Evolutionary conservation across 2,329 filamentous ascomycete species (phyloP), one percentile per base, ranked within the genome.

Genomic region (Penicillium sp.): DNA sequence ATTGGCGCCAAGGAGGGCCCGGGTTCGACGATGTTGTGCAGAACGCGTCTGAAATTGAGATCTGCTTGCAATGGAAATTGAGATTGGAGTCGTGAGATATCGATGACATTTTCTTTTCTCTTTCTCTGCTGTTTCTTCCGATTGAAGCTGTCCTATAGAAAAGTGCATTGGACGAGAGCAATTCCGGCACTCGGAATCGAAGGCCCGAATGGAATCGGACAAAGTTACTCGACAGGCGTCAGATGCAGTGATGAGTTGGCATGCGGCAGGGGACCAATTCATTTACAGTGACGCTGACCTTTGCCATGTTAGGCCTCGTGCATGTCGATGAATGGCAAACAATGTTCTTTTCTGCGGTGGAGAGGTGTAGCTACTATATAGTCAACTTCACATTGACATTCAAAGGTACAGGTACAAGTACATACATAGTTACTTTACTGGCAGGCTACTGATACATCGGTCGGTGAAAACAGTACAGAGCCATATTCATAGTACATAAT

Each of bases 181-280:
- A 28, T 19, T n/a, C 42, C 39, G 39, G 39, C 26, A 14, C 39
- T 43, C 39, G 39, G 39, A 19, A 43, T 28, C n/a, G 23, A 11
- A 28, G 39, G 19, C 50, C 43, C 52, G 33, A 29, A 51, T 42
- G 33, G 51, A 54, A 52, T 51, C 40, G 26, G 36, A 43, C 51
- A 52, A 57, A 62, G 55, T 63, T 65, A 61, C 56, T 62, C 67
- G 68, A 71, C 65, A 68, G 64, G 63, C 69, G 73, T 69, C 78
- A 81, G 81, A 89, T 87, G 87, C 86, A 88, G 75, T 85, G 86
- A 88, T 89, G 87, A 86, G 87, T 84, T 89, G 87, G 85, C 87
- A 89, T 52, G 63, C 55, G 59, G 72, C 72, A 73, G 76, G 79
- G 73, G 75, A 42, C 48, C 47, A 54, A 52, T 54, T 55, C 28